Conservation (phyloP, 83 land plant genomes). For the Thuja plicata region DNA sequence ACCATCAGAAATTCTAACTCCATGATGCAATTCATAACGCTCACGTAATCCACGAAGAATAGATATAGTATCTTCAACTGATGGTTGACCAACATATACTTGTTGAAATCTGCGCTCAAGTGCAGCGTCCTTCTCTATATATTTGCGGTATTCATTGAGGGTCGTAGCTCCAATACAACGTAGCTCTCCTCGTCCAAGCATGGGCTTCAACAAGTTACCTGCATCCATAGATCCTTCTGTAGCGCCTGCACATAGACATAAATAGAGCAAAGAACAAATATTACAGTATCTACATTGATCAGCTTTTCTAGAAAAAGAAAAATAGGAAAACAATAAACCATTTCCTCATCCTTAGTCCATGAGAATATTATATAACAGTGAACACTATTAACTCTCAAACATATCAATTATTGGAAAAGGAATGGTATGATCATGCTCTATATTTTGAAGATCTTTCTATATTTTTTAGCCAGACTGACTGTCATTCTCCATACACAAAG, state of each 20-base stretch:
- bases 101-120: constrained; percentile 86
- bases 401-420: background rate
- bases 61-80: constrained; percentile 80
- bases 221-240: constrained; percentile 86
- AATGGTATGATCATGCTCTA: background rate
- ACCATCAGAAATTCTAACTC: constrained; percentile 81
- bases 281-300: background rate
- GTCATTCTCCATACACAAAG: background rate
- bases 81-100: constrained; percentile 75
- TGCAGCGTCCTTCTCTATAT: constrained; percentile 87
- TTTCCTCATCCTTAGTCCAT: background rate
- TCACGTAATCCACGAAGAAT: constrained; percentile 85
- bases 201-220: constrained; percentile 81
- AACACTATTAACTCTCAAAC: background rate
- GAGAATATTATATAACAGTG: background rate
- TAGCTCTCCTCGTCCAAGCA: constrained; percentile 94
- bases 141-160: constrained; percentile 78
- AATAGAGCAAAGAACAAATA: background rate
- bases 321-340: too few species aligned
- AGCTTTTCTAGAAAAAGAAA: background rate
- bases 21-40: constrained; percentile 84
- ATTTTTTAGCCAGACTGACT: background rate
- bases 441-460: background rate
- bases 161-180: constrained; percentile 89
- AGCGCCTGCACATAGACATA: constrained; percentile 45